Conservation (phyloP, 768 basidiomycete species). For the Scleroderma citrinum region DNA sequence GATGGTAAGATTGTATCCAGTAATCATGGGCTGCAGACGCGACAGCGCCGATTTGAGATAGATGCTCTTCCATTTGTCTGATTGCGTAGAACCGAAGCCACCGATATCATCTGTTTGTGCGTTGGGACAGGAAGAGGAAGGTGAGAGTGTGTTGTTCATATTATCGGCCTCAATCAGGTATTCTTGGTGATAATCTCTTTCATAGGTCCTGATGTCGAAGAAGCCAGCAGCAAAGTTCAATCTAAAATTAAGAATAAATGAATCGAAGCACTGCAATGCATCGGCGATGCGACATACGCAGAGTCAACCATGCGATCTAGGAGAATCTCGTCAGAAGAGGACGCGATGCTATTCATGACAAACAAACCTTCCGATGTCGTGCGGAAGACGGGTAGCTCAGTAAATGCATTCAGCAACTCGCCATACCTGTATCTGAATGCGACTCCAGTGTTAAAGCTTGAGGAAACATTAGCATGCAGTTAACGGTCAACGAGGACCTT, state of each 20-base stretch:
- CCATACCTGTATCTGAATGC: conserved; percentile 44
- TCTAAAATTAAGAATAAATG: conserved; percentile 24
- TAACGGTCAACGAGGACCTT: neutral
- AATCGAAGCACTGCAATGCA: conserved; percentile 44
- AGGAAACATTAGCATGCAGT: neutral
- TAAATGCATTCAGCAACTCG: conserved; percentile 36
- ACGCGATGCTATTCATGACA: too few species aligned
- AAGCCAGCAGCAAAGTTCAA: conserved; percentile 50
- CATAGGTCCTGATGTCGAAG: conserved; percentile 39
- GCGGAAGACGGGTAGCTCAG: conserved; percentile 21
- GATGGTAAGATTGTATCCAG: conserved; percentile 27
- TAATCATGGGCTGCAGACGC: conserved; percentile 29
- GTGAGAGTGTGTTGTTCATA: conserved; percentile 44
- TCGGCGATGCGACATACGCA: too few species aligned
- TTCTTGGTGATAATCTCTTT: conserved; percentile 34
- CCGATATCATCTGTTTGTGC: conserved; percentile 8
- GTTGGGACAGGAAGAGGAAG: conserved; percentile 7
- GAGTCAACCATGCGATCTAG: too few species aligned
- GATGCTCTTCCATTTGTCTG: conserved; percentile 31
- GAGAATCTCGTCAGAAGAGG: too few species aligned
- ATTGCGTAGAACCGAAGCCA: conserved; percentile 19
- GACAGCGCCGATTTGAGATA: conserved; percentile 34
- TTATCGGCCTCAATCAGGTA: conserved; percentile 40
- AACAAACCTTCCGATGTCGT: too few species aligned
- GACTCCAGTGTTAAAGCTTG: conserved; percentile 38